Percentiles rank a stretch among this genome's conserved stretches.
Conservation (phyloP, 2,329 filamentous ascomycete genomes). For the Didymella segeticola region DNA sequence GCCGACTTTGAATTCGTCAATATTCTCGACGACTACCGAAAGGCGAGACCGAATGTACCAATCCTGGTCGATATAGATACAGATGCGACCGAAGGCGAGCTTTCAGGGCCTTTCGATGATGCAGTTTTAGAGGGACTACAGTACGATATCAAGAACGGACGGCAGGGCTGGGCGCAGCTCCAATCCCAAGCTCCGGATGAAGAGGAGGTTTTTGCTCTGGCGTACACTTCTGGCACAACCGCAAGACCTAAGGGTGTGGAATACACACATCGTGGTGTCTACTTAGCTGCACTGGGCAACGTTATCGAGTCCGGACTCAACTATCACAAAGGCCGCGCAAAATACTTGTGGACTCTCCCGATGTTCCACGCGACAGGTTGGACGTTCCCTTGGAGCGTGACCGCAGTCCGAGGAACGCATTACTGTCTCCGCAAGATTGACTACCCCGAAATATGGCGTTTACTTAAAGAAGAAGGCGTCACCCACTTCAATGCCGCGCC, state of each 20-base stretch:
- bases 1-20: conserved; percentile 80
- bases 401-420: conserved; percentile 90
- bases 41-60: conserved; percentile 67
- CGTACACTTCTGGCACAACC: conserved; percentile 94
- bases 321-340: conserved; percentile 70
- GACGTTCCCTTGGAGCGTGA: conserved; percentile 94
- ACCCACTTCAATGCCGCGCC: conserved; percentile 97
- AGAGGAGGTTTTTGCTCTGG: conserved; percentile 81
- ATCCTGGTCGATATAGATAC: conserved; percentile 86
- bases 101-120: conserved; percentile 81
- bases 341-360: conserved; percentile 90
- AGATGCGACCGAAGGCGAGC: conserved; percentile 74
- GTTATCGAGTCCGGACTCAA: conserved; percentile 89
- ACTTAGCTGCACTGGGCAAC: conserved; percentile 84
- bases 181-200: conserved; percentile 75
- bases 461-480: conserved; percentile 84
- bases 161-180: conserved; percentile 78
- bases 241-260: conserved; percentile 91
- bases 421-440: conserved; percentile 95
- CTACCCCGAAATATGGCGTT: conserved; percentile 88
- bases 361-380: conserved; percentile 79
- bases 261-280: conserved; percentile 86
- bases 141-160: conserved; percentile 71
- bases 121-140: conserved; percentile 81
- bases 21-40: conserved; percentile 71